Conservation (phyloP, 768 basidiomycete genomes). For the Artomyces pyxidatus region DNA sequence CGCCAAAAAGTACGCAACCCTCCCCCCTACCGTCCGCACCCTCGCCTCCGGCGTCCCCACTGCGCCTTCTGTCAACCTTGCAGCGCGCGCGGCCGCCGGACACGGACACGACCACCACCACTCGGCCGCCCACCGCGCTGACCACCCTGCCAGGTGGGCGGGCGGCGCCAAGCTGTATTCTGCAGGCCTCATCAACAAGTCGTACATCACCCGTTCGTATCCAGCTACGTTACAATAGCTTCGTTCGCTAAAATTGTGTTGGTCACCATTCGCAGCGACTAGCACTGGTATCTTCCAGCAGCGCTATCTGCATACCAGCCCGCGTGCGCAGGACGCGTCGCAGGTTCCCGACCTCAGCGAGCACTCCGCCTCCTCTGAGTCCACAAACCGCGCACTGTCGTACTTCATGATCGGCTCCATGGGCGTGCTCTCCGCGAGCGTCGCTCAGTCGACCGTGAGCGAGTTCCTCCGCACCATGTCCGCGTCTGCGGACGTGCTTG, state of each 20-base stretch:
- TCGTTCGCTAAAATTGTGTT: not conserved
- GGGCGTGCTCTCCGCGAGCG: slow-evolving; percentile 90
- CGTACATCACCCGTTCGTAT: slow-evolving; percentile 52
- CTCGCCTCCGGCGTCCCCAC: slow-evolving; percentile 74
- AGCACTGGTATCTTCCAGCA: slow-evolving; percentile 49
- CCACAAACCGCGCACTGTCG: slow-evolving; percentile 65
- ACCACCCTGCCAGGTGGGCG: slow-evolving; percentile 56
- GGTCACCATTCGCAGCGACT: slow-evolving; percentile 33
- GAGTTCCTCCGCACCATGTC: slow-evolving; percentile 96
- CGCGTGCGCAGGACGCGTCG: slow-evolving; percentile 57
- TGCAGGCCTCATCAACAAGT: slow-evolving; percentile 57
- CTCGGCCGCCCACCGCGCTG: slow-evolving; percentile 44
- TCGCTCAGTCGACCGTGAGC: slow-evolving; percentile 86
- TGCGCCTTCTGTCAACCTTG: slow-evolving; percentile 68
- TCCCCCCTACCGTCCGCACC: slow-evolving; percentile 73
- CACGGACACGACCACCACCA: slow-evolving; percentile 52
- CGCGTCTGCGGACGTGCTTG: slow-evolving; percentile 95
- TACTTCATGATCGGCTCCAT: slow-evolving; percentile 90
- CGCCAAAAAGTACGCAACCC: slow-evolving; percentile 75
- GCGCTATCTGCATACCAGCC: slow-evolving; percentile 74
- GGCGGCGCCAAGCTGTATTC: slow-evolving; percentile 37
- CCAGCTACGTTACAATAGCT: not conserved
- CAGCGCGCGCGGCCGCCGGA: slow-evolving; percentile 53
- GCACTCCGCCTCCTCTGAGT: slow-evolving; percentile 65
- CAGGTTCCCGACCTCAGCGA: slow-evolving; percentile 84